Evolutionary conservation across 352 stramenopile species (phyloP).

Genomic region (Phytophthora kernoviae): DNA sequence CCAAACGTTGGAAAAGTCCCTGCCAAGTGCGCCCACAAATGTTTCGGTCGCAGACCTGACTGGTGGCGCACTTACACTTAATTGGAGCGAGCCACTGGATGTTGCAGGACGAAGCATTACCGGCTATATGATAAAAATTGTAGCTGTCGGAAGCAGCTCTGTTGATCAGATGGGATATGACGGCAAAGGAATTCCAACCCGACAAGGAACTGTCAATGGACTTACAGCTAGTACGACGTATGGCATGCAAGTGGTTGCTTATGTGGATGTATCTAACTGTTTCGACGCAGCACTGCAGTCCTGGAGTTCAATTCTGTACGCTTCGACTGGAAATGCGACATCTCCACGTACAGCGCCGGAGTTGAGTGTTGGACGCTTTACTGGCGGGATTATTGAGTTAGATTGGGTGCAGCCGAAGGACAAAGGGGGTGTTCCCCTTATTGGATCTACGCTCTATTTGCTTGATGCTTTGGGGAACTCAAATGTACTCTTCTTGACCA

Average conservation of each 20-base stretch:
- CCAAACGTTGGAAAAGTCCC: constrained; percentile 45
- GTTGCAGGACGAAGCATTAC: constrained; percentile 49
- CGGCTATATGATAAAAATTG: constrained; percentile 52
- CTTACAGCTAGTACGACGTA: constrained; percentile 36
- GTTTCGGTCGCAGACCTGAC: constrained; percentile 32
- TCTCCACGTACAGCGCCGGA: constrained; percentile 26
- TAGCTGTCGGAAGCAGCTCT: neutral
- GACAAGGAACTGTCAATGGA: constrained; percentile 34
- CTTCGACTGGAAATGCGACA: constrained; percentile 23
- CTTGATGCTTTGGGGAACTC: constrained; percentile 12
- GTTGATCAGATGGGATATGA: constrained; percentile 50
- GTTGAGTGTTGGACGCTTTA: constrained; percentile 27
- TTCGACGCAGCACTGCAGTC: constrained; percentile 26
- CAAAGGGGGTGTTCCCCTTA: constrained; percentile 37
- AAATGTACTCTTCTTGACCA: constrained; percentile 29
- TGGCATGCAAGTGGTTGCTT: constrained; percentile 38
- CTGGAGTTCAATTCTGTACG: constrained; percentile 19
- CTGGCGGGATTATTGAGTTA: constrained; percentile 47
- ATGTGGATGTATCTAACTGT: constrained; percentile 45
- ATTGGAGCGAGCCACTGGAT: constrained; percentile 63
- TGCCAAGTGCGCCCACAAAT: constrained; percentile 44
- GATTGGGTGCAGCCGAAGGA: constrained; percentile 36
- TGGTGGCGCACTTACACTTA: constrained; percentile 45
- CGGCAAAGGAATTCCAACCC: constrained; percentile 25
- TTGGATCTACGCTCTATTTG: constrained; percentile 33